Evolutionary conservation across 495 filamentous ascomycete species (phyloP).

Genomic region (Aspergillus conjunctus): DNA sequence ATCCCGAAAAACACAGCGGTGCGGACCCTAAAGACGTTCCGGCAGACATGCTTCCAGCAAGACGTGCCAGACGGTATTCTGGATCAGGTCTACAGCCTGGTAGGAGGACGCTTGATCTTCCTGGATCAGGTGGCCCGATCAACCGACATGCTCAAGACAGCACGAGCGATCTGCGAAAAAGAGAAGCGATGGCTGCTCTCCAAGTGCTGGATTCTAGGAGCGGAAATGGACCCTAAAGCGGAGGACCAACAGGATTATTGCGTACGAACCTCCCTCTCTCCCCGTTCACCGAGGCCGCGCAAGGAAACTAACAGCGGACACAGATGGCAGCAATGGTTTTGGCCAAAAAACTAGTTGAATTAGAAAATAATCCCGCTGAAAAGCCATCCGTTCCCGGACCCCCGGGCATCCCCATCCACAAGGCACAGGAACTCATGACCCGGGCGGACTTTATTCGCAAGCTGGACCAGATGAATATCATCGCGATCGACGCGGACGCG

Average conservation of each 20-base stretch:
- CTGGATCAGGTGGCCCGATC: constrained; percentile 87
- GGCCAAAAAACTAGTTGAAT: constrained; percentile 82
- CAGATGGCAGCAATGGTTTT: constrained; percentile 93
- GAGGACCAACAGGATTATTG: constrained; percentile 99
- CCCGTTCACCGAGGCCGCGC: not conserved
- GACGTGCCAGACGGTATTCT: constrained; percentile 52
- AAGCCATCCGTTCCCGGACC: constrained; percentile 69
- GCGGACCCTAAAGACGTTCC: constrained; percentile 70
- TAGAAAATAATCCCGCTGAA: constrained; percentile 64
- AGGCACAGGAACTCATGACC: constrained; percentile 91
- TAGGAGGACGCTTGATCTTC: constrained; percentile 85
- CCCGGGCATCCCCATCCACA: constrained; percentile 80
- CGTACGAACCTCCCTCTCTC: constrained; percentile 45
- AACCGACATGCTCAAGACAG: constrained; percentile 73
- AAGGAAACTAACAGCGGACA: not conserved
- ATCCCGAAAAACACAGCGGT: constrained; percentile 76
- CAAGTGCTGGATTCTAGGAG: constrained; percentile 89
- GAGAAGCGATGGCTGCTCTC: constrained; percentile 96
- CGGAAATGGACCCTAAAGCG: constrained; percentile 96
- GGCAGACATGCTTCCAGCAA: constrained; percentile 68
- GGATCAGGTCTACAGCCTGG: constrained; percentile 75
- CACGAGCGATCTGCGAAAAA: constrained; percentile 73
- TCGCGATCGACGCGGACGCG: constrained; percentile 87
- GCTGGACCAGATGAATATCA: constrained; percentile 91
- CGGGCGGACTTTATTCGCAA: constrained; percentile 88